phyloP scores from a whole-genome alignment of 495 filamentous ascomycete genomes.

The Talaromyces liani region DNA sequence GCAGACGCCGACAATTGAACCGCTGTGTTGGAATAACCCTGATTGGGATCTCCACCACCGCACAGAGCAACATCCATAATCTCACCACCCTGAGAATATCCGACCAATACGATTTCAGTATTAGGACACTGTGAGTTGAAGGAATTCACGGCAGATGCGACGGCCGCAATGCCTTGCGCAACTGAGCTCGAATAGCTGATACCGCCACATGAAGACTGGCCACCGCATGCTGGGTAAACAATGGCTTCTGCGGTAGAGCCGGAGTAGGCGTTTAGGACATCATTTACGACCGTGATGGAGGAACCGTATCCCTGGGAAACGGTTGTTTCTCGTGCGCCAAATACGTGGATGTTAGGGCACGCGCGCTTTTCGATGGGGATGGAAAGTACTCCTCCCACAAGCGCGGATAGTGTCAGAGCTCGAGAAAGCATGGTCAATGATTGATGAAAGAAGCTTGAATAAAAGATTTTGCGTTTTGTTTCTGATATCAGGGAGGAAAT shows the following conservation, averaged over 20 bases:
- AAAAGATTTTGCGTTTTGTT: not conserved
- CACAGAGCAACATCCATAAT: conserved; percentile 59
- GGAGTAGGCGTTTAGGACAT: conserved; percentile 36
- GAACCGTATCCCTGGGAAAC: conserved; percentile 48
- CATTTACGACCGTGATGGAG: conserved; percentile 40
- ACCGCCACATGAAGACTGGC: conserved; percentile 39
- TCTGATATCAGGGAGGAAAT: not conserved
- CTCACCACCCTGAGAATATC: conserved; percentile 57
- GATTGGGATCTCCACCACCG: conserved; percentile 48
- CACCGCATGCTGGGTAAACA: conserved; percentile 55
- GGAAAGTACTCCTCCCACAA: conserved; percentile 15
- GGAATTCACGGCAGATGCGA: conserved; percentile 46
- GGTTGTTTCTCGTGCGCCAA: conserved; percentile 60
- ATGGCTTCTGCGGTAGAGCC: conserved; percentile 49
- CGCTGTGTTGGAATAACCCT: conserved; percentile 39
- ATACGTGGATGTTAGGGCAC: conserved; percentile 50
- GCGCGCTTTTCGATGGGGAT: conserved; percentile 19
- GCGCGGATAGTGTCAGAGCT: conserved; percentile 8
- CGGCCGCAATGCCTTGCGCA: conserved; percentile 41
- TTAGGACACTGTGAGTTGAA: conserved; percentile 47
- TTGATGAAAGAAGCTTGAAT: not conserved
- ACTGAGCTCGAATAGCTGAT: conserved; percentile 47
- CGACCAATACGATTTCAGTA: conserved; percentile 52
- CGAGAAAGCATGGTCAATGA: conserved; percentile 1
- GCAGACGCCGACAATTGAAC: conserved; percentile 37